Evolutionary conservation across 2,329 filamentous ascomycete genomes (phyloP), one percentile per base, ranked within the genome.

Genomic region (Penicillium paneum): DNA sequence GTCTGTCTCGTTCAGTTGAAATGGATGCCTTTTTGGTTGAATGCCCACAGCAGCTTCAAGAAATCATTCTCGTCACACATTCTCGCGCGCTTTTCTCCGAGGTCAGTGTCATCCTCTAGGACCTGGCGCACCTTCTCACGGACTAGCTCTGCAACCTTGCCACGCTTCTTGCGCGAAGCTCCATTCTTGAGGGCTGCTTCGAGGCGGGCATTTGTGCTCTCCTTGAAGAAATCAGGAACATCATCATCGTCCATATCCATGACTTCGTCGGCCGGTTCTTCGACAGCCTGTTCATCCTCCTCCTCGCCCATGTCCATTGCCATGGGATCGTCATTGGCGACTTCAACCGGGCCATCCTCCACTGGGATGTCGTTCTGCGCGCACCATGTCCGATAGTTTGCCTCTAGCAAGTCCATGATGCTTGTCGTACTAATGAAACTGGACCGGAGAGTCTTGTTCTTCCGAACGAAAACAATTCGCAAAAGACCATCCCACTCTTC

Each of bases 1-100:
- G 24, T 53, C 45, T 54, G 32, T 32, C 35, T 34, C 52, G 45
- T 41, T 79, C 73, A 91, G 58, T 84, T 88, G 72, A 97, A 97
- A 76, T 97, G 93, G 56, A 97, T 93, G 28, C 91, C 91, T 71
- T 96, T 90, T 62, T 90, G 84, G 71, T 97, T 96, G 74, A 97
- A 96, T 2, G 89, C 88, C 72, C 82, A 85, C 59, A 96, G 75
- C 61, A 97, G 73, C 64, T 86, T 87, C 70, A 99, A 75, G 69
- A 97, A 97, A 66, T 96, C 92, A 49, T 89, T 92, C 76, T 97
- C 91, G 67, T 97, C 91, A 67, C 91, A 95, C 78, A 94, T 87
- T 57, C 90, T 83, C 11, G 92, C 84, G 61, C 93, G 81, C 76
- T 89, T 90, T 57, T 96, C 90, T 3, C 86, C 87, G 50, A 97